Evolutionary conservation across 2,329 filamentous ascomycete genomes (phyloP).

Genomic region (Talaromyces funiculosus): DNA sequence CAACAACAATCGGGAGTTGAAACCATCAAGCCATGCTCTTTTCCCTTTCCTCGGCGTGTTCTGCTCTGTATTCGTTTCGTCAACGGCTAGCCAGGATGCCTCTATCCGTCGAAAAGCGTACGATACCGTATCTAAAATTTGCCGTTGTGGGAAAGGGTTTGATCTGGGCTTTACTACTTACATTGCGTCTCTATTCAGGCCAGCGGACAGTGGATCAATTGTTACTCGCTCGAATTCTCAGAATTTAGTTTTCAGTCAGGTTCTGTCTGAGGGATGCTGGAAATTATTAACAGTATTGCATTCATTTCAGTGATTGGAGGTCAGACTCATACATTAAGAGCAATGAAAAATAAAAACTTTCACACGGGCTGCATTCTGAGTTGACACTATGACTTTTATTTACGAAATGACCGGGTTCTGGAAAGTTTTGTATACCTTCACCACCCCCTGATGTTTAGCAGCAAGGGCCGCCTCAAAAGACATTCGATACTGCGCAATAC

Average conservation of each 20-base stretch:
- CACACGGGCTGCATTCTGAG: neutral
- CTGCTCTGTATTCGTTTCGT: constrained; percentile 10
- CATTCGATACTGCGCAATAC: constrained; percentile 8
- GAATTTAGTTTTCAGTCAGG: neutral
- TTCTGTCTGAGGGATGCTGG: neutral
- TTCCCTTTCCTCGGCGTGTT: constrained; percentile 8
- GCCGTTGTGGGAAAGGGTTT: constrained; percentile 6
- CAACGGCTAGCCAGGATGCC: neutral
- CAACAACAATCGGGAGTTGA: neutral
- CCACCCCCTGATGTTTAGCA: constrained; percentile 4
- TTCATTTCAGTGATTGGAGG: neutral
- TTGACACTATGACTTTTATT: neutral
- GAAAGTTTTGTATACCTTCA: constrained; percentile 4
- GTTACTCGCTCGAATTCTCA: neutral
- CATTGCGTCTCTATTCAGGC: constrained; percentile 5
- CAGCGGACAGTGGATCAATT: neutral
- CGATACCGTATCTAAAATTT: neutral
- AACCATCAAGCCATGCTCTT: neutral
- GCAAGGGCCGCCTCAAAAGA: constrained; percentile 8
- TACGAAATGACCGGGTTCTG: neutral
- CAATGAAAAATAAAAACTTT: neutral
- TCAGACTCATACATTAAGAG: neutral
- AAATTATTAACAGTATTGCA: neutral
- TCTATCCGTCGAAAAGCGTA: constrained; percentile 2
- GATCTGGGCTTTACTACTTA: constrained; percentile 3